Percentiles rank a stretch among this genome's conserved stretches.
These are phyloP conservation scores for Fusarium coffeatum DNA, from an alignment of 2,329 filamentous ascomycete species.

Conservation along the genomic window DNA sequence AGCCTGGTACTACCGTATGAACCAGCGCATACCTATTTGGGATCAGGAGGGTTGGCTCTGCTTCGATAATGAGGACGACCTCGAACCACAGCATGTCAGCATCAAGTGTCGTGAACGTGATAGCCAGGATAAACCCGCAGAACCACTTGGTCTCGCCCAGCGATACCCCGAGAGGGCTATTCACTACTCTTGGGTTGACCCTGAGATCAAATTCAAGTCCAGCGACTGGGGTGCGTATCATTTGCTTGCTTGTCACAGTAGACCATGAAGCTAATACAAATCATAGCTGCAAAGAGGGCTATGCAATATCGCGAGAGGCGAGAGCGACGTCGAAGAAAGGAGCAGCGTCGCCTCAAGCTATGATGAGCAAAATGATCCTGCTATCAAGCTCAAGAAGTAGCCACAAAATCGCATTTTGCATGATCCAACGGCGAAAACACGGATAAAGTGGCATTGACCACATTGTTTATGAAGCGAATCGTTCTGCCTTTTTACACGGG, in stretches of 20 bases:
- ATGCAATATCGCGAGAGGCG: constrained; percentile 53
- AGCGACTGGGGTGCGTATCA: constrained; percentile 56
- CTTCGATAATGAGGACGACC: constrained; percentile 54
- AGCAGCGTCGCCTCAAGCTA: constrained; percentile 53
- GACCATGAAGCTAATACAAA: constrained; percentile 30
- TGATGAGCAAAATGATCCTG: constrained; percentile 33
- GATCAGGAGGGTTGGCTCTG: constrained; percentile 55
- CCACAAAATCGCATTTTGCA: background rate
- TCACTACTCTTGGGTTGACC: constrained; percentile 58
- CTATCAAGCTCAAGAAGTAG: constrained; percentile 7
- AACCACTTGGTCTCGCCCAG: constrained; percentile 54
- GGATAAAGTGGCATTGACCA: constrained; percentile 17
- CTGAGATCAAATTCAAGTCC: constrained; percentile 53
- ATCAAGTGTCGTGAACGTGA: constrained; percentile 57
- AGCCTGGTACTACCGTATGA: constrained; percentile 59
- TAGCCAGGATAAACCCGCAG: constrained; percentile 52
- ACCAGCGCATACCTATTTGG: constrained; percentile 56
- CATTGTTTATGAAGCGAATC: constrained; percentile 23
- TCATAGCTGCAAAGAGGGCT: constrained; percentile 51
- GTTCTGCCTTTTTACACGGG: constrained; percentile 2
- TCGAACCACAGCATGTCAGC: constrained; percentile 53
- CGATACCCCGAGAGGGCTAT: constrained; percentile 62
- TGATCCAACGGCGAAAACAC: constrained; percentile 3
- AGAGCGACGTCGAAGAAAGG: constrained; percentile 54
- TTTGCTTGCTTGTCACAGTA: background rate